Conservation (phyloP, 2,329 filamentous ascomycete genomes). For the Pseudophaeomoniella oleicola region DNA sequence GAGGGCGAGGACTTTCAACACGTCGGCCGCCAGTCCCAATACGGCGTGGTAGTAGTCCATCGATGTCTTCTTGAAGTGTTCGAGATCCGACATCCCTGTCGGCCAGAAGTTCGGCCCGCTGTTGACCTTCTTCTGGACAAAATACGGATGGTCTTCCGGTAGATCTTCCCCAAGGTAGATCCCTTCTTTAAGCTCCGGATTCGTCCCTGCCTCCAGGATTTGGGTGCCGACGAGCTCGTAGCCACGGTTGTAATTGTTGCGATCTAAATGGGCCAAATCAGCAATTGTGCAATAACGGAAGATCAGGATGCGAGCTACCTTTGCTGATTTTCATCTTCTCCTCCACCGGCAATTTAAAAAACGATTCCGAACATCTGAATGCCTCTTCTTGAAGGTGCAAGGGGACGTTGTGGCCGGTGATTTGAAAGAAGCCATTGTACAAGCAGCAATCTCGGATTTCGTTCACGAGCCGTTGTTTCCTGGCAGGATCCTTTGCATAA, state of each 20-base stretch:
- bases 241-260: slow-evolving; percentile 26
- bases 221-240: slow-evolving; percentile 28
- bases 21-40: slow-evolving; percentile 23
- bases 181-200: slow-evolving; percentile 28
- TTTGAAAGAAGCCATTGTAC: slow-evolving; percentile 30
- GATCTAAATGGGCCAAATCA: too few relatives aligned
- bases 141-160: slow-evolving; percentile 21
- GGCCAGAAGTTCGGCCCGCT: slow-evolving; percentile 28
- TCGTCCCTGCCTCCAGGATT: slow-evolving; percentile 25
- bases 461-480: slow-evolving; percentile 16
- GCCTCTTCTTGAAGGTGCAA: slow-evolving; percentile 21
- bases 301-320: too few relatives aligned
- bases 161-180: slow-evolving; percentile 29
- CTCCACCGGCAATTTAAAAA: slow-evolving; percentile 25
- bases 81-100: slow-evolving; percentile 5
- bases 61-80: slow-evolving; percentile 22
- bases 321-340: slow-evolving; percentile 25
- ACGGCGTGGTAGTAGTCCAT: slow-evolving; percentile 27
- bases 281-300: too few relatives aligned
- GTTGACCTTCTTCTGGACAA: slow-evolving; percentile 22
- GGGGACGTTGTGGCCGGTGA: slow-evolving; percentile 26
- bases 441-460: slow-evolving; percentile 14
- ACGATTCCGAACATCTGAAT: slow-evolving; percentile 23
- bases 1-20: slow-evolving; percentile 25
- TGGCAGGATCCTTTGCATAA: slow-evolving; percentile 15